A percentile compares a stretch with the other conserved stretches of the same genome.
Conservation (phyloP, 1,139 yeast genomes). For the Nakaseomyces glabratus region DNA sequence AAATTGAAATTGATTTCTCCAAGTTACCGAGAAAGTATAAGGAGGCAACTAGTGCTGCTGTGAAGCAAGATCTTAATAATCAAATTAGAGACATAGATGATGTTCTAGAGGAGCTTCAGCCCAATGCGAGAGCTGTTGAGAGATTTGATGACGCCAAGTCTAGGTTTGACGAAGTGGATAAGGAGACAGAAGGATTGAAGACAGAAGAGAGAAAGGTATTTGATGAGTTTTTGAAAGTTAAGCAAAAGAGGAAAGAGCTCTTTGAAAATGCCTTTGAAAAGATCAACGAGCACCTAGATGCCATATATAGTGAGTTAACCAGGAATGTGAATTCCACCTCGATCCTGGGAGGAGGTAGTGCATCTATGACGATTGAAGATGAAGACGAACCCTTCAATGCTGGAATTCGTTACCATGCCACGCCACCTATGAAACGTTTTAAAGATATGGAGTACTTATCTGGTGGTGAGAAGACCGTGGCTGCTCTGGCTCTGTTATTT, state of each 20-base stretch:
- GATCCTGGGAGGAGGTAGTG: slow-evolving; percentile 84
- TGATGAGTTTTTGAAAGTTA: slow-evolving; percentile 52
- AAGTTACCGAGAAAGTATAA: slow-evolving; percentile 40
- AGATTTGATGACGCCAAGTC: slow-evolving; percentile 62
- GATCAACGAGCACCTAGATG: slow-evolving; percentile 63
- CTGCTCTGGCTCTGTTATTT: slow-evolving; percentile 85
- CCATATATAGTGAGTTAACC: slow-evolving; percentile 82
- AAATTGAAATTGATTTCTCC: slow-evolving; percentile 49
- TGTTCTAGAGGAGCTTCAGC: slow-evolving; percentile 56
- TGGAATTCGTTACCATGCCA: slow-evolving; percentile 86
- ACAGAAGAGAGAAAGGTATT: slow-evolving; percentile 49
- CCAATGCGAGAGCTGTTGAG: slow-evolving; percentile 74
- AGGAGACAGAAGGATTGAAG: slow-evolving; percentile 56
- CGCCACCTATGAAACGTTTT: slow-evolving; percentile 94
- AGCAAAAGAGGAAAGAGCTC: slow-evolving; percentile 46
- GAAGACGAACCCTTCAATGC: slow-evolving; percentile 81
- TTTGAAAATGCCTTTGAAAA: slow-evolving; percentile 72
- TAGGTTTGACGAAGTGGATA: slow-evolving; percentile 52
- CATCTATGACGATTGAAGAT: slow-evolving; percentile 76
- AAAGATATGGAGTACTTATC: slow-evolving; percentile 88
- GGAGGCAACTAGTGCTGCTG: slow-evolving; percentile 30
- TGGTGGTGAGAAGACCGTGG: slow-evolving; percentile 96
- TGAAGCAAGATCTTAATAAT: slow-evolving; percentile 36
- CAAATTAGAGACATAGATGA: slow-evolving; percentile 46
- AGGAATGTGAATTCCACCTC: slow-evolving; percentile 42